Percentiles rank a stretch among this genome's conserved stretches.
Evolutionary conservation across 257 asterid genomes (phyloP).

Genomic region (Vinca minor): DNA sequence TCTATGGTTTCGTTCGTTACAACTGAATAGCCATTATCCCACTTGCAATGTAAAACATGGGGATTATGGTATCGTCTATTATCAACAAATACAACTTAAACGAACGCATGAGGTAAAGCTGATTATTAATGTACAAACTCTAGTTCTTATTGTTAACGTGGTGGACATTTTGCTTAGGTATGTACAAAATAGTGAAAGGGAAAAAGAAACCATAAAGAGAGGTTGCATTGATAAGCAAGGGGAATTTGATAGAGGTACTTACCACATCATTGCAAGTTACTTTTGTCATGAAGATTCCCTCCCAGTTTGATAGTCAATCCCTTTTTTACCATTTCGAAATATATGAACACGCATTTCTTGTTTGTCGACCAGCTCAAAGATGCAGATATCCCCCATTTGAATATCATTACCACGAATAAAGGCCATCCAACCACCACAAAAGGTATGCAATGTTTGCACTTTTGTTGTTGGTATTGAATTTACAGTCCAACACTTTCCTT

Average conservation of each 20-base stretch:
- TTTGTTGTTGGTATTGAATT: conserved; percentile 73
- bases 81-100: not conserved
- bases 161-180: not conserved
- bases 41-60: not conserved
- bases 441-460: conserved; percentile 80
- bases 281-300: conserved; percentile 19
- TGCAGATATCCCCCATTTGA: conserved; percentile 91
- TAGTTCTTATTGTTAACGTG: no score
- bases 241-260: not conserved
- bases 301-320: conserved; percentile 36
- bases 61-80: not conserved
- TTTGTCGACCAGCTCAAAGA: conserved; percentile 72
- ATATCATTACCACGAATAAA: conserved; percentile 79
- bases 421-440: conserved; percentile 98
- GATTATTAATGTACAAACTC: not conserved
- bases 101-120: not conserved
- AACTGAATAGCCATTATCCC: not conserved
- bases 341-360: conserved; percentile 84
- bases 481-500: conserved; percentile 78
- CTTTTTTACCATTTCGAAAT: conserved; percentile 54
- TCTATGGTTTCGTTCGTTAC: not conserved
- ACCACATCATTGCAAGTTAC: not conserved
- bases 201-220: not conserved
- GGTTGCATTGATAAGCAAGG: not conserved
- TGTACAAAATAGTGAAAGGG: no score